Evolutionary conservation across 179 eudicot species (phyloP), one percentile per base, ranked within the genome.

Genomic region (Monotropa hypopitys): DNA sequence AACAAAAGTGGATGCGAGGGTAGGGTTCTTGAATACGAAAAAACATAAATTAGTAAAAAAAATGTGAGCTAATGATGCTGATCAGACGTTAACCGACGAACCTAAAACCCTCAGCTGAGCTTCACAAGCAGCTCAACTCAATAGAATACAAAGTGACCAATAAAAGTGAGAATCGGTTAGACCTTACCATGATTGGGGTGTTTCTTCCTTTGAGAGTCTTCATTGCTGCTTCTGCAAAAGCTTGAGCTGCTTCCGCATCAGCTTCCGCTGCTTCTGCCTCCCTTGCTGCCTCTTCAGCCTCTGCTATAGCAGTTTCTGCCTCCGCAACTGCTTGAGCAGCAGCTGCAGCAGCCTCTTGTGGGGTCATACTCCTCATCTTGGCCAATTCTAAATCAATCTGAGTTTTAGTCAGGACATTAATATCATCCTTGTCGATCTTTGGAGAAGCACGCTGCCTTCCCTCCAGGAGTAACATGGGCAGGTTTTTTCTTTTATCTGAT

Each of bases 201-300:
- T 66, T 89, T 83, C 94, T 86, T 77, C 88, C 90, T 72, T 88
- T 87, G 79, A 91, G 87, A 46, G 92, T 87, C 88, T 85, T 91
- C 79, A 85, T 80, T 42, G 98, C 97, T n/a, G 91, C 94, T 50
- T 89, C 92, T 56, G 94, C 97, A 85, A 89, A 91, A 78, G 94
- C 94, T 81, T 89, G 91, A 15, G 93, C 94, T 9, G 94, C 97
- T 79, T 88, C 92, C 38, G 97, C 98, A 84, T 89, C 97, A 65
- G 96, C 96, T 79, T 94, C 95, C 0, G 97, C 97, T 73, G 90
- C 95, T 78, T 92, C 97, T 6, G 95, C 97, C 79, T 92, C 97
- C 83, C 89, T 84, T 43, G 88, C 90, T 18, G 97, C 97, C 76
- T 92, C 95, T 85, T 90, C 92, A 43, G 97, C 97, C 80, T 88